Evolutionary conservation across 1,139 yeast genomes (phyloP).

Genomic region (Meyerozyma guilliermondii): DNA sequence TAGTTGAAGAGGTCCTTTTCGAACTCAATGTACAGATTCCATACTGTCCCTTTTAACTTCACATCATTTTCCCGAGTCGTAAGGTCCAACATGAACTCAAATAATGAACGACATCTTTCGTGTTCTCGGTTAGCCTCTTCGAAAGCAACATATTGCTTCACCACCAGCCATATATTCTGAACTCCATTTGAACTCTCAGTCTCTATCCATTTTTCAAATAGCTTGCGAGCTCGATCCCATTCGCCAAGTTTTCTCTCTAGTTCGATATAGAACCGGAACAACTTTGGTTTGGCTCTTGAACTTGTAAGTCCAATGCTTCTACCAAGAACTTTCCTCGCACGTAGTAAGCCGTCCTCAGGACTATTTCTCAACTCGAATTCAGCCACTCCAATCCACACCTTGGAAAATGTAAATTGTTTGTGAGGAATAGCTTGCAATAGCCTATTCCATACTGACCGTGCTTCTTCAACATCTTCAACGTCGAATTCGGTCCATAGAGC

Average conservation of each 20-base stretch:
- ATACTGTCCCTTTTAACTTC: not conserved
- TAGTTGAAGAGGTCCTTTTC: conserved; percentile 59
- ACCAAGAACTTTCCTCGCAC: conserved; percentile 71
- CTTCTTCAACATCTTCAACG: conserved; percentile 34
- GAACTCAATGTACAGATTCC: conserved; percentile 48
- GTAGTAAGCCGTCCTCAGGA: conserved; percentile 24
- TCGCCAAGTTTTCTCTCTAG: conserved; percentile 57
- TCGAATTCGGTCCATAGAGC: conserved; percentile 60
- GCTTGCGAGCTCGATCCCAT: conserved; percentile 69
- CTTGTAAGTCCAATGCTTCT: conserved; percentile 56
- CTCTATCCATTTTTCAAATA: conserved; percentile 68
- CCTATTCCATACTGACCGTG: conserved; percentile 49
- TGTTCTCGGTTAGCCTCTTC: not conserved
- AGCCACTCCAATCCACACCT: conserved; percentile 68
- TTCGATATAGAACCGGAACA: conserved; percentile 60
- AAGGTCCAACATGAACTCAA: conserved; percentile 1
- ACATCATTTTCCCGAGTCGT: not conserved
- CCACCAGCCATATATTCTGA: not conserved
- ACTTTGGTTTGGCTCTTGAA: conserved; percentile 46
- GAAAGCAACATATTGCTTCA: not conserved
- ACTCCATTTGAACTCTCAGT: conserved; percentile 34
- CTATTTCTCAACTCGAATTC: conserved; percentile 70
- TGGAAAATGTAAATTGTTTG: conserved; percentile 57
- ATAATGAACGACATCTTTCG: not conserved
- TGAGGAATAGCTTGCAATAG: conserved; percentile 53